Evolutionary conservation across 192 early-diverging fungal species (phyloP).

Genomic region (Pilobolus umbonatus): DNA sequence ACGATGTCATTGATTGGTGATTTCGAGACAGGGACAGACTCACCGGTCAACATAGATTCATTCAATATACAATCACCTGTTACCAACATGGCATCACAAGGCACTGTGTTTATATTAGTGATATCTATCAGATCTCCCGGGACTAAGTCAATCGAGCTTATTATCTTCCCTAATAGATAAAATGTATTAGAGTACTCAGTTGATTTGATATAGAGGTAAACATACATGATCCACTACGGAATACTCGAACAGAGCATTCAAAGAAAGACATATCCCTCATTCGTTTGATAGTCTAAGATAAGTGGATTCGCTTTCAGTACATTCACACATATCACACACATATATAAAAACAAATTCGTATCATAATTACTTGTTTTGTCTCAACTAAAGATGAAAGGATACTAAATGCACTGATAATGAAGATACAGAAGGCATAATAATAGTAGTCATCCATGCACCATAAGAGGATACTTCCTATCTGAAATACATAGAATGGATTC

Average conservation of each 20-base stretch:
- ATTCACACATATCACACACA: too few relatives aligned
- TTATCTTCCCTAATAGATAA: constrained; percentile 20
- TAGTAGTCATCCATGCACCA: constrained; percentile 93
- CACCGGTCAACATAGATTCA: constrained; percentile 98
- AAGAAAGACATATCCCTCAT: constrained; percentile 89
- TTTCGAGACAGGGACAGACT: constrained; percentile 94
- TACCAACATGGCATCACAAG: constrained; percentile 91
- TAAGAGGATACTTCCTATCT: constrained; percentile 67
- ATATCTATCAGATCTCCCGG: constrained; percentile 95
- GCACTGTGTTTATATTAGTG: constrained; percentile 58
- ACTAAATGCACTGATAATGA: constrained; percentile 78
- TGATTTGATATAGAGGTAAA: constrained; percentile 5
- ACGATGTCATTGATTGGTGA: constrained; percentile 64
- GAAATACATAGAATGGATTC: constrained; percentile 82
- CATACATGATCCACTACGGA: constrained; percentile 60
- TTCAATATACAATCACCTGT: constrained; percentile 96
- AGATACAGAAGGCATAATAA: constrained; percentile 91
- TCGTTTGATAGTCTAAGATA: constrained; percentile 52
- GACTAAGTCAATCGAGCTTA: constrained; percentile 62
- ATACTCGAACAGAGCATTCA: constrained; percentile 71
- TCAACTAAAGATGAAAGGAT: constrained; percentile 75
- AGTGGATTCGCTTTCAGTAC: too few relatives aligned
- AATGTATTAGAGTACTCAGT: constrained; percentile 36
- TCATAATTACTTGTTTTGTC: constrained; percentile 49
- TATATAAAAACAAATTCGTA: constrained; percentile 17